Conservation (phyloP, 352 stramenopile genomes). For the Elongisporangium undulatum region DNA sequence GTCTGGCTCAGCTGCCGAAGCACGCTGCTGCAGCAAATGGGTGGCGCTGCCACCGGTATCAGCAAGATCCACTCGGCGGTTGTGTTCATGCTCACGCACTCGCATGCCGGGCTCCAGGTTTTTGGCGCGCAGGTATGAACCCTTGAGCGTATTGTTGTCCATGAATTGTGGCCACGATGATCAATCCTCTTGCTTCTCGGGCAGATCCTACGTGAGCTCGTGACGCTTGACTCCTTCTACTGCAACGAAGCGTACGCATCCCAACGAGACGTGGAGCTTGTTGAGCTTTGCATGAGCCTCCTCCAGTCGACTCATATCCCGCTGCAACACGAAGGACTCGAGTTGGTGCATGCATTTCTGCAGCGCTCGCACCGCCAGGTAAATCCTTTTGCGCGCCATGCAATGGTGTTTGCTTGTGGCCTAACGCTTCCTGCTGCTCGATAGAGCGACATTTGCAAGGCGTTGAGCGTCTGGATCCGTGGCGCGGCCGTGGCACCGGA, state of each 20-base stretch:
- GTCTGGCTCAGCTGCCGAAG: constrained; percentile 33
- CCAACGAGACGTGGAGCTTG: constrained; percentile 27
- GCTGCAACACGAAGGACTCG: constrained; percentile 59
- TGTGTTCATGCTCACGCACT: constrained; percentile 38
- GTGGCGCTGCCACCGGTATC: constrained; percentile 32
- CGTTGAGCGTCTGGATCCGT: constrained; percentile 29
- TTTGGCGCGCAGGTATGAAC: constrained; percentile 55
- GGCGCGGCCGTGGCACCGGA: constrained; percentile 31
- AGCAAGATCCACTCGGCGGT: constrained; percentile 22
- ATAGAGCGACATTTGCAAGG: constrained; percentile 32
- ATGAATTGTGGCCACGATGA: too few relatives aligned
- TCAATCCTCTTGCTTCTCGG: too few relatives aligned
- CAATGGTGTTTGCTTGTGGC: background rate
- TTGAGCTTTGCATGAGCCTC: constrained; percentile 27
- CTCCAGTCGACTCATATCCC: constrained; percentile 28
- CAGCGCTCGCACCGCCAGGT: constrained; percentile 31
- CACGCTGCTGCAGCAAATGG: constrained; percentile 53
- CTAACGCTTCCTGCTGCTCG: background rate
- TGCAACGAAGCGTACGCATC: constrained; percentile 30
- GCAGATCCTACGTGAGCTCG: constrained; percentile 51
- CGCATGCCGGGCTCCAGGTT: constrained; percentile 23
- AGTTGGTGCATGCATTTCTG: constrained; percentile 49
- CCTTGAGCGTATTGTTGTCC: background rate
- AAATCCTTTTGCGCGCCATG: background rate
- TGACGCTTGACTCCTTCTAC: constrained; percentile 48